A percentile compares a stretch with the other conserved stretches of the same genome.
phyloP scores from a whole-genome alignment of 352 stramenopile genomes.

The Pythium guiyangense region DNA sequence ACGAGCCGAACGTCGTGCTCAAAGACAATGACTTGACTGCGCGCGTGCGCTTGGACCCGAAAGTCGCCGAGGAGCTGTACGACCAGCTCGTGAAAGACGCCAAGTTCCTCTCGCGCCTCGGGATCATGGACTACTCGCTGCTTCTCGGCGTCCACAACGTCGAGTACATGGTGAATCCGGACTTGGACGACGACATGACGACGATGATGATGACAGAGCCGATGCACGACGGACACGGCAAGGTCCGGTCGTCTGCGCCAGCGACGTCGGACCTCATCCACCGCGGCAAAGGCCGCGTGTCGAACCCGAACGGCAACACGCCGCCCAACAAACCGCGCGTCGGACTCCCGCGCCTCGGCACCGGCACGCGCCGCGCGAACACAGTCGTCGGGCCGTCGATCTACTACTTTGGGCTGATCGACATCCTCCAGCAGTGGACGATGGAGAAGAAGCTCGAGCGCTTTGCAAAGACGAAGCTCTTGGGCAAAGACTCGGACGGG shows the following conservation, averaged over 20 bases:
- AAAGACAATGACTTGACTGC: conserved; percentile 88
- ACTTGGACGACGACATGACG: conserved; percentile 47
- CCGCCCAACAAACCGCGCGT: conserved; percentile 26
- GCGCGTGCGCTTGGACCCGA: conserved; percentile 70
- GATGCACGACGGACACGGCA: conserved; percentile 2
- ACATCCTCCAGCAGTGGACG: conserved; percentile 88
- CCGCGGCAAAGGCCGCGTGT: conserved; percentile 16
- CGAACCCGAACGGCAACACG: conserved; percentile 15
- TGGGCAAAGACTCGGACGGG: conserved; percentile 73
- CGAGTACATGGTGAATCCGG: conserved; percentile 84
- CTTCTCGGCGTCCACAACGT: conserved; percentile 87
- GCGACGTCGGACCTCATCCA: conserved; percentile 27
- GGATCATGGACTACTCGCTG: conserved; percentile 92
- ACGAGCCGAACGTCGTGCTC: conserved; percentile 84
- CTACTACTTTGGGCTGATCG: conserved; percentile 88
- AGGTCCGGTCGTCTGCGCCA: conserved; percentile 12
- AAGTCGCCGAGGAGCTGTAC: conserved; percentile 77
- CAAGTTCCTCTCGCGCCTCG: conserved; percentile 76
- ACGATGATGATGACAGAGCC: not conserved
- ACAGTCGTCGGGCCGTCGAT: conserved; percentile 84
- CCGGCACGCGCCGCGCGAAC: conserved; percentile 73
- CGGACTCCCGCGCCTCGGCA: conserved; percentile 48
- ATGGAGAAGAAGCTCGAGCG: conserved; percentile 90
- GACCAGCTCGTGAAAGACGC: conserved; percentile 84
- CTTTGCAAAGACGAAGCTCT: conserved; percentile 83